A percentile compares a stretch with the other conserved stretches of the same genome.
Evolutionary conservation across 139 green algal genomes (phyloP).

Genomic region (Gonium pectorale): DNA sequence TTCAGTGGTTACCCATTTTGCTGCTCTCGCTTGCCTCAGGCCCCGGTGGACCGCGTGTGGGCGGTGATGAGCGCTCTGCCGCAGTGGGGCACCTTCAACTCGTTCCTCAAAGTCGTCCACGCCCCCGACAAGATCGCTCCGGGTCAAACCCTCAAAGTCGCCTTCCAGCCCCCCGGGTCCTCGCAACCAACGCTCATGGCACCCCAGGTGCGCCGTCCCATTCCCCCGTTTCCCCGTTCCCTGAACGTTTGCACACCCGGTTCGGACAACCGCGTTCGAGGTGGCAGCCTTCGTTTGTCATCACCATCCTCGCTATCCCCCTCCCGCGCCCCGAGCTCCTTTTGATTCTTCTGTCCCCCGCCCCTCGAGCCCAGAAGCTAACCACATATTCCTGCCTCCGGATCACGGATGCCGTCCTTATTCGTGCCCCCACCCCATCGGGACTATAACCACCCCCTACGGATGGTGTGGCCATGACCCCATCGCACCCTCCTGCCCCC

Average conservation of each 20-base stretch:
- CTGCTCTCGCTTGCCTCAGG: neutral
- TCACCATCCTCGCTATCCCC: neutral
- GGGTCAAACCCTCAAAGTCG: neutral
- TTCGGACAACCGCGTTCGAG: too few relatives aligned
- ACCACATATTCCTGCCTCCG: too few relatives aligned
- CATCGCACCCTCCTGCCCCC: too few relatives aligned
- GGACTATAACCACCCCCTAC: too few relatives aligned
- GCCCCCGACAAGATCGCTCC: neutral
- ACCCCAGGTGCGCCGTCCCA: constrained; percentile 11
- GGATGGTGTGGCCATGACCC: too few relatives aligned
- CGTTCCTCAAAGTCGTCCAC: neutral
- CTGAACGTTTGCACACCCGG: too few relatives aligned
- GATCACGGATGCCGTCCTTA: too few relatives aligned
- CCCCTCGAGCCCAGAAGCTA: too few relatives aligned
- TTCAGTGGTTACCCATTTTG: neutral
- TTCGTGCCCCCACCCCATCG: too few relatives aligned
- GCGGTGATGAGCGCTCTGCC: neutral
- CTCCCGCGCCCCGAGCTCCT: neutral
- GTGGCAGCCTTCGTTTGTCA: neutral
- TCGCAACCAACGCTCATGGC: neutral
- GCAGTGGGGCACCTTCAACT: constrained; percentile 10
- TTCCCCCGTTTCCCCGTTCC: neutral
- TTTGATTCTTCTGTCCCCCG: too few relatives aligned
- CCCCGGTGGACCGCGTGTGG: constrained; percentile 18
- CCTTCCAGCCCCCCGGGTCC: neutral